Evolutionary conservation across 176 grass and related monocot genomes (phyloP).

Genomic region (Bromus sterilis): DNA sequence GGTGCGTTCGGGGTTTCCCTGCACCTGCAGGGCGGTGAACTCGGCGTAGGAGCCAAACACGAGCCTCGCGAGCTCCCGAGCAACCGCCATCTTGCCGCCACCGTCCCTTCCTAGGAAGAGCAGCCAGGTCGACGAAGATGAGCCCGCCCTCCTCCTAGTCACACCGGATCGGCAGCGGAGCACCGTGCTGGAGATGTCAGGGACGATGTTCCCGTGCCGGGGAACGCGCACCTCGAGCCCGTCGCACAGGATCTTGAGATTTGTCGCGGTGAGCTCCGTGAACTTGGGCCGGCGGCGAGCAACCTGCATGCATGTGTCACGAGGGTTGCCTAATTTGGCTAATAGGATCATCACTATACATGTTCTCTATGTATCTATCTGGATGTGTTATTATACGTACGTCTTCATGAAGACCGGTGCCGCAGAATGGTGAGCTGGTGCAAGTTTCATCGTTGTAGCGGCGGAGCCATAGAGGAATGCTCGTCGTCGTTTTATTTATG

Average conservation of each 20-base stretch:
- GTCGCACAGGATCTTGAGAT: conserved; percentile 51
- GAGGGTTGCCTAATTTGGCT: neutral
- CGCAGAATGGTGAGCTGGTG: neutral
- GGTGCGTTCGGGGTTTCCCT: neutral
- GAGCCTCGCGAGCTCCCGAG: conserved; percentile 52
- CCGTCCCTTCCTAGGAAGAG: conserved; percentile 49
- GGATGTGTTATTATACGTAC: neutral
- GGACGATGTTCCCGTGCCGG: conserved; percentile 29
- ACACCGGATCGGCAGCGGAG: conserved; percentile 62
- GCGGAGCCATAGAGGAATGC: neutral
- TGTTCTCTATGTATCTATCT: neutral
- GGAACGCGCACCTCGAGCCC: conserved; percentile 36
- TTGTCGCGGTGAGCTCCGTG: conserved; percentile 65
- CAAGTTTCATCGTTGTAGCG: neutral
- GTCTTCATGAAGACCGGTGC: neutral
- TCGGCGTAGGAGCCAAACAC: conserved; percentile 50
- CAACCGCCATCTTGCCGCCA: conserved; percentile 39
- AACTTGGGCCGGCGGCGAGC: conserved; percentile 27
- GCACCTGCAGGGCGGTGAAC: neutral
- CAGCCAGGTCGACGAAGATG: conserved; percentile 44
- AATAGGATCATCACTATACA: neutral
- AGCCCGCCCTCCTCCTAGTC: neutral
- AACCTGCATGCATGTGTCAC: neutral
- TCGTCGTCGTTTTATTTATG: neutral
- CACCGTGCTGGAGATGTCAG: neutral